These are phyloP conservation scores for Trichoderma arundinaceum DNA, from an alignment of 2,329 filamentous ascomycete genomes.

Conservation along the genomic window DNA sequence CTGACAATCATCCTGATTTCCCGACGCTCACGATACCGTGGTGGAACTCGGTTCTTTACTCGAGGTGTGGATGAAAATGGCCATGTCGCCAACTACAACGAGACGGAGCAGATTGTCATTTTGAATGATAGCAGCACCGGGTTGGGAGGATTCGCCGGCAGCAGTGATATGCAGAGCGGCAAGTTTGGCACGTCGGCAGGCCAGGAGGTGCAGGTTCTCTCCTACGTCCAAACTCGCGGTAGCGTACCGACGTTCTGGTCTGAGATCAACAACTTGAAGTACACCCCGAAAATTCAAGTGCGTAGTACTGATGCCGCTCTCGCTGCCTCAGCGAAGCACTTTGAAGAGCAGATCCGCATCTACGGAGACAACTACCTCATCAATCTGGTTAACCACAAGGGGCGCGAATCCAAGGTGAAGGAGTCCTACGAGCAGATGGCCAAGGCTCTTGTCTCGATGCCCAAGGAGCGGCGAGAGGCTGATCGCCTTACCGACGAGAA, in stretches of 20 bases:
- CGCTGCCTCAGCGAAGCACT: slow-evolving; percentile 81
- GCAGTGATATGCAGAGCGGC: slow-evolving; percentile 75
- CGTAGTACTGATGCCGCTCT: slow-evolving; percentile 81
- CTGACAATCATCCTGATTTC: slow-evolving; percentile 89
- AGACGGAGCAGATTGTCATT: slow-evolving; percentile 92
- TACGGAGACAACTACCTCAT: slow-evolving; percentile 98
- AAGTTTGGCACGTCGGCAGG: slow-evolving; percentile 64
- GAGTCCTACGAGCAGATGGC: slow-evolving; percentile 93
- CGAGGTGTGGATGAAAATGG: slow-evolving; percentile 92
- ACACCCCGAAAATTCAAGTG: slow-evolving; percentile 88
- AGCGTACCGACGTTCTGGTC: slow-evolving; percentile 97
- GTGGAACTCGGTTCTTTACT: slow-evolving; percentile 92
- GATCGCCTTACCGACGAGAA: slow-evolving; percentile 76
- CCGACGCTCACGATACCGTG: slow-evolving; percentile 83
- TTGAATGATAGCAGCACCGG: slow-evolving; percentile 81
- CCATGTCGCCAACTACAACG: slow-evolving; percentile 98
- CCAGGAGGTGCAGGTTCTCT: slow-evolving; percentile 84
- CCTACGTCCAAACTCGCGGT: slow-evolving; percentile 95
- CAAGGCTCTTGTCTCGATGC: slow-evolving; percentile 71
- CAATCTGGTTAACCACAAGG: slow-evolving; percentile 96
- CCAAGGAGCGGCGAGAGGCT: slow-evolving; percentile 68
- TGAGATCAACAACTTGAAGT: slow-evolving; percentile 90
- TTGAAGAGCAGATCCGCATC: slow-evolving; percentile 87
- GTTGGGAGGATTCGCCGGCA: slow-evolving; percentile 79
- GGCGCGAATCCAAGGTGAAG: slow-evolving; percentile 87